A percentile compares a stretch with the other conserved stretches of the same genome.
Conservation (phyloP, 2,329 filamentous ascomycete species). For the Aulographum hederae region DNA sequence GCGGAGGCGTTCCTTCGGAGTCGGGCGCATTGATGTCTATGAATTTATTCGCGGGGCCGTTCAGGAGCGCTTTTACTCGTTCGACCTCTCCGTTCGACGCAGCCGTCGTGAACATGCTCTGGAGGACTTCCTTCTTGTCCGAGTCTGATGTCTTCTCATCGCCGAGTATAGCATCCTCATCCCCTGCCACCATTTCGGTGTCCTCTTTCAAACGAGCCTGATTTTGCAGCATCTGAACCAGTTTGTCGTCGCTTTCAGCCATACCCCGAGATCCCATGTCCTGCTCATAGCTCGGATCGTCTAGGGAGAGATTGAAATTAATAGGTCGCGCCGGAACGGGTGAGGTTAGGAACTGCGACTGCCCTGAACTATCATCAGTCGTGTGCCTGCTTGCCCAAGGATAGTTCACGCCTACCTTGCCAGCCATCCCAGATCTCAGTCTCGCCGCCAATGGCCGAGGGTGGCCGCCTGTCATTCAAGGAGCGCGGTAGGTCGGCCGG, state of each 20-base stretch:
- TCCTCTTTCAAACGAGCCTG: constrained; percentile 73
- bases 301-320: constrained; percentile 67
- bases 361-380: constrained; percentile 37
- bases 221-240: constrained; percentile 91
- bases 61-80: constrained; percentile 57
- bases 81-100: constrained; percentile 89
- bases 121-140: constrained; percentile 66
- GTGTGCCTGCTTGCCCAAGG: not conserved
- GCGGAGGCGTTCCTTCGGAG: constrained; percentile 84
- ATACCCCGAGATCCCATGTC: constrained; percentile 13
- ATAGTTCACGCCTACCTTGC: constrained; percentile 54
- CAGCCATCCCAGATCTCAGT: constrained; percentile 98
- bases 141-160: constrained; percentile 55
- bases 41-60: constrained; percentile 53
- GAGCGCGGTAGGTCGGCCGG: constrained; percentile 80
- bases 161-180: constrained; percentile 60
- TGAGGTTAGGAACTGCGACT: constrained; percentile 85
- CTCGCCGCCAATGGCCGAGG: constrained; percentile 51
- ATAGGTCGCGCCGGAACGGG: constrained; percentile 72
- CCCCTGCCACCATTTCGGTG: constrained; percentile 37
- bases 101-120: constrained; percentile 83
- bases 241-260: constrained; percentile 65
- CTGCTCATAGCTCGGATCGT: constrained; percentile 51
- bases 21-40: constrained; percentile 78
- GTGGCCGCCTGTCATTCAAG: constrained; percentile 65